Conservation (phyloP, 2,329 filamentous ascomycete genomes). For the Truncatella angustata region DNA sequence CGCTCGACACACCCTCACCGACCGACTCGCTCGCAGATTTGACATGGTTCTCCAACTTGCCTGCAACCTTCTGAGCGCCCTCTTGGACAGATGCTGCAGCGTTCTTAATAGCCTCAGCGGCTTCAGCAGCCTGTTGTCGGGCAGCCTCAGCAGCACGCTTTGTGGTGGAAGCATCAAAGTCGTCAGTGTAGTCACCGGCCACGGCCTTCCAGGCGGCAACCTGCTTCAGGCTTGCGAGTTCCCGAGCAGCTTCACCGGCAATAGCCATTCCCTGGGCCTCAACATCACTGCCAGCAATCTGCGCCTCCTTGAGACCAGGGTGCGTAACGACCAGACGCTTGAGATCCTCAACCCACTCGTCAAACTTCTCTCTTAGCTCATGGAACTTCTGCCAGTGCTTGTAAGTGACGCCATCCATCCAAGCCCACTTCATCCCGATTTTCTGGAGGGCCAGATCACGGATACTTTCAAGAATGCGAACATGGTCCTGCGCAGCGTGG, state of each 20-base stretch:
- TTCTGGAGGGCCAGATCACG: conserved; percentile 83
- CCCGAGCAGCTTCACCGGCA: conserved; percentile 75
- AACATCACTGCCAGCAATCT: conserved; percentile 64
- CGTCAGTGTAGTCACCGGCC: conserved; percentile 69
- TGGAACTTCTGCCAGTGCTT: conserved; percentile 97
- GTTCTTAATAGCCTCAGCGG: conserved; percentile 23
- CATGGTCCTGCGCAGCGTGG: conserved; percentile 73
- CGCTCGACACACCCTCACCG: conserved; percentile 29
- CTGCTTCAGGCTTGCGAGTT: conserved; percentile 78
- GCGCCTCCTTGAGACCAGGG: conserved; percentile 66
- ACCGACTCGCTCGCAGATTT: conserved; percentile 16
- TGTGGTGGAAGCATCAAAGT: conserved; percentile 71
- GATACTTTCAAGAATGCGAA: conserved; percentile 79
- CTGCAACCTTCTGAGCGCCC: conserved; percentile 12
- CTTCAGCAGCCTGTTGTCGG: conserved; percentile 22
- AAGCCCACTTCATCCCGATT: conserved; percentile 92
- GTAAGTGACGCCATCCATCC: conserved; percentile 93
- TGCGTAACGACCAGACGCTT: conserved; percentile 74
- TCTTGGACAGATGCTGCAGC: conserved; percentile 18
- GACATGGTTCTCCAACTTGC: conserved; percentile 5
- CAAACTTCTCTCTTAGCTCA: conserved; percentile 76
- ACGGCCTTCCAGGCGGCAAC: conserved; percentile 82
- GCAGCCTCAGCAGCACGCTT: conserved; percentile 51
- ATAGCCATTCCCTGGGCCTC: conserved; percentile 78
- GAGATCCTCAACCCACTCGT: conserved; percentile 81